Base-by-base conservation (phyloP, 345 rosid genomes). In the Gossypium longicalyx region DNA sequence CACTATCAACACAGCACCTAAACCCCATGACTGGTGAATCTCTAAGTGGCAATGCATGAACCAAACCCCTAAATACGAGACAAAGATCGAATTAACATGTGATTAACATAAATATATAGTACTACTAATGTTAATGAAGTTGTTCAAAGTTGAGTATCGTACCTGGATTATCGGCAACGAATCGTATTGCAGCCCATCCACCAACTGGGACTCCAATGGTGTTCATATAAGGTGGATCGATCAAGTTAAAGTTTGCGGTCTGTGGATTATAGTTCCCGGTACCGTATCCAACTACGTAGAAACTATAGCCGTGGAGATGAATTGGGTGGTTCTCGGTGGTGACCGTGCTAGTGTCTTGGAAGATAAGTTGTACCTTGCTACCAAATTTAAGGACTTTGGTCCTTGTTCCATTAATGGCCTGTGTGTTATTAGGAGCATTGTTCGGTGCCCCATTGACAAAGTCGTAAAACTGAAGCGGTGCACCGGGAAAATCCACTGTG, bases 221-320 rank as follows among this genome's bases (percentile, higher is more conserved):
- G 87, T 89, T 93, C 91, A 89, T 80, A 64, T 84, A 87, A 53
- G 97, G 93, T 3, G 98, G 95, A 85, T 93, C 98, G 13, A 85
- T 85, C 69, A 93, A 58, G 81, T 91, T 91, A 54, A 89, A 83
- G 15, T 43, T 69, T 22, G 84, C 86, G 6, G 87, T 80, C 78
- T 53, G 84, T 15, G 90, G 83, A 54, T 89, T 81, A 38, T 85
- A 93, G 76, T 91, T 83, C 7, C 97, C 95, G 6, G 78, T 74
- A 29, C 97, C 98, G 27, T 79, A 89, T n/a, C 91, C 98, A 7
- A 91, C 83, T 3, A 93, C 97, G 49, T 89, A 87, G 81, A 93
- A 93, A 83, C 89, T 93, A 65, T 89, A 89, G 51, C 98, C 97
- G 22, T 91, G 98, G 58, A 93, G 93, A 77, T 93, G 98, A 75